Evolutionary conservation across 148 eudicot species (phyloP), one percentile per base, ranked within the genome.

Genomic region (Amaranthus palmeri): DNA sequence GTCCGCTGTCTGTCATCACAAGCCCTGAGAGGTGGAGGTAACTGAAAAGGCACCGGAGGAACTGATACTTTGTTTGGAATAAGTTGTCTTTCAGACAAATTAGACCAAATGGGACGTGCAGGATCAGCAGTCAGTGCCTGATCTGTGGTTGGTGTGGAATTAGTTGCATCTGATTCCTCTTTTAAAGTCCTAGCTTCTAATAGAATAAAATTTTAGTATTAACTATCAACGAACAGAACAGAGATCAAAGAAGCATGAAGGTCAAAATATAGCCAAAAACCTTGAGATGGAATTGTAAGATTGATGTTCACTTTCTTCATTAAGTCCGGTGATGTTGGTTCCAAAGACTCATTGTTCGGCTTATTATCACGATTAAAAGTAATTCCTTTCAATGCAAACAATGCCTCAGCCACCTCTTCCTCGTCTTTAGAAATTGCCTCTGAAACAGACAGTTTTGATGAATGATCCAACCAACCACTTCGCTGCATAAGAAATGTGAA

Each of bases 321-420:
- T 55, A 46, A 61, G 56, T 72, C 66, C 15, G 55, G 41, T 48
- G 77, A 51, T 73, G 74, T 75, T 70, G 70, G 51, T 66, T 76
- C 67, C 18, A 67, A 68, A 8, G 74, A 53, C 81, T 82, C 81
- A 56, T 60, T 54, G 36, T 73, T 62, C 17, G 36, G 54, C 53
- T 69, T 79, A 42, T 71, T 64, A 49, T 61, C 11, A 56, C 69
- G 75, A 54, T 58, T 69, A 52, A 40, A 79, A 56, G 89, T 73
- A 85, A 88, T 70, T 56, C 71, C 85, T 44, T 92, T 87, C 79
- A 92, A 82, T 60, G 96, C 88, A 63, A 72, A 82, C 67, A 92
- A 78, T 72, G 96, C 81, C 78, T 92, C 90, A 3, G 83, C 96
- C 73, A 85, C 97, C 85, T 92, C 97, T 82, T 86, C 86, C 72